Conservation (phyloP, 1,139 yeast genomes). For the Candida sp. region DNA sequence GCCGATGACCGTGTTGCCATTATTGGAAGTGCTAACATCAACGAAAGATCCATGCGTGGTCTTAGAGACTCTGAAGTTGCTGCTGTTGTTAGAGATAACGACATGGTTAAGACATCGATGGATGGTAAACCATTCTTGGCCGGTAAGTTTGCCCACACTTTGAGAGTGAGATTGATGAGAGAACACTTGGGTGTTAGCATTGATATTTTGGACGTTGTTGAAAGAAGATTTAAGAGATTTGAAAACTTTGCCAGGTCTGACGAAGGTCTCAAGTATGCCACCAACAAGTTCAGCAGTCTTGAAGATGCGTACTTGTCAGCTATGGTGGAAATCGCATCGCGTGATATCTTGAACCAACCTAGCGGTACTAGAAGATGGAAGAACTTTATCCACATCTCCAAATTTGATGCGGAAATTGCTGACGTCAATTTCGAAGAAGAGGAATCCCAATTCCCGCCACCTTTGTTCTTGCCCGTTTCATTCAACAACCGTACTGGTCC, state of each 20-base stretch:
- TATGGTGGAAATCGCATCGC: conserved; percentile 73
- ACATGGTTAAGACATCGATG: conserved; percentile 76
- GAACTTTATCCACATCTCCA: conserved; percentile 27
- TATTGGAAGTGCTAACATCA: conserved; percentile 96
- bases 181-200: conserved; percentile 96
- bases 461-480: conserved; percentile 57
- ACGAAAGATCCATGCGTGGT: conserved; percentile 96
- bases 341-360: conserved; percentile 59
- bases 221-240: conserved; percentile 67
- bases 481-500: conserved; percentile 88
- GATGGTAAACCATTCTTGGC: conserved; percentile 82
- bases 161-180: conserved; percentile 91
- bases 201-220: conserved; percentile 84
- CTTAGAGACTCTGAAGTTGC: conserved; percentile 95
- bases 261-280: conserved; percentile 48
- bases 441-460: conserved; percentile 31
- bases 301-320: conserved; percentile 55
- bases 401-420: conserved; percentile 21
- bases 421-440: conserved; percentile 31
- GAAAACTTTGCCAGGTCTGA: conserved; percentile 56
- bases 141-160: conserved; percentile 87
- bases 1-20: conserved; percentile 96
- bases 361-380: conserved; percentile 57
- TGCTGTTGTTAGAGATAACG: conserved; percentile 83
- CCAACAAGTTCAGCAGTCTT: conserved; percentile 37